Evolutionary conservation across 2,329 filamentous ascomycete genomes (phyloP), one percentile per base, ranked within the genome.

Genomic region (Neonectria sp.): DNA sequence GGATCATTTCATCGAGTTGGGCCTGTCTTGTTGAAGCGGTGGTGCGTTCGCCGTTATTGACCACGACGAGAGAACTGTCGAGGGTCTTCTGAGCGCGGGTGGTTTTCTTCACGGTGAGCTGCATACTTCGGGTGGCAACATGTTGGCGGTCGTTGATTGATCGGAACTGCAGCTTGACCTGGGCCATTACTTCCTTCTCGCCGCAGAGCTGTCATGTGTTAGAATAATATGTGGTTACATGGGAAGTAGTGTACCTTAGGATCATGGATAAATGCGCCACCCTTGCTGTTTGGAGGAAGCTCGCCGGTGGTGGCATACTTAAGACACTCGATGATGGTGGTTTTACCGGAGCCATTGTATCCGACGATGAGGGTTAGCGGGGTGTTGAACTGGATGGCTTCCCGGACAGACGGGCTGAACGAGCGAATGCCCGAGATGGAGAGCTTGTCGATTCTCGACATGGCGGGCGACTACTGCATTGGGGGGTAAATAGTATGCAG

Each of bases 221-320:
- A 75, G 62, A 67, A 17, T 17, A 6, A 27, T 40, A 35, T 17
- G n/a, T 12, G 35, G 4, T 51, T 21, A 24, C 3, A 8, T 17
- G 37, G 29, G n/a, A 8, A 27, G 7, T 9, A 13, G n/a, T 29
- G 68, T 79, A 93, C 88, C 83, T 96, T 96, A n/a, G 96, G 96
- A 76, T 99, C 96, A 79, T 99, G 95, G 70, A 99, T 94, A 79
- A 98, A 99, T 56, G 95, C 95, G 35, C 95, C 95, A 31, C 93
- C 92, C 73, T 91, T 93, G 84, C 92, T 95, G 84, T 98, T 97
- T 35, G 96, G 94, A 2, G 96, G 96, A 55, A 97, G 88, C 76
- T 97, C 93, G 63, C 96, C 97, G 8, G 95, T 98, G 21, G 97
- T 98, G 59, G 94, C 95, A 90, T 98, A 99, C 79, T 98, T 98